Evolutionary conservation across 2,329 filamentous ascomycete species (phyloP), one percentile per base, ranked within the genome.

Genomic region (Fonsecaea nubica): DNA sequence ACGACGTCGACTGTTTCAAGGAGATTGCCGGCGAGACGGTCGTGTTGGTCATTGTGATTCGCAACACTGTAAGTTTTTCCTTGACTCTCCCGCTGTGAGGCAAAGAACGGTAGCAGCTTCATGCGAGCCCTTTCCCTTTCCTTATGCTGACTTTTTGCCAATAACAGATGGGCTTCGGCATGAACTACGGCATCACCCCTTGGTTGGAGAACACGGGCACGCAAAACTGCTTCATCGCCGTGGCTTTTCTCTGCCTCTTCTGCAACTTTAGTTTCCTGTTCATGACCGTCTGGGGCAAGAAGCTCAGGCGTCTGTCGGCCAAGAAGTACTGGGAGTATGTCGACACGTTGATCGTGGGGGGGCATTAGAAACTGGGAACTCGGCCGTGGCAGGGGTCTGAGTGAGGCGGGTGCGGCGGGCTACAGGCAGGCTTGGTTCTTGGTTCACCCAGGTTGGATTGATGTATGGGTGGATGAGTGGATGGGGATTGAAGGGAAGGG

Each of bases 1-100:
- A 85, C 67, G 77, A 79, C 64, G 82, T 85, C 40, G 83, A 85
- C 68, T 79, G 76, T 35, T 85, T 84, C 68, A 79, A 80, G 48
- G 83, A 81, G 5, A 73, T 85, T 4, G 78, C 78, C 50, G 83
- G 83, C 0, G 82, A 85, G 71, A 80, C 82, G 0, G 80, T 84
- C 63, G 79, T 83, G 3, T 80, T 82, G 3, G 81, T 84, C 12
- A 85, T 85, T 38, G 70, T 85, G 1, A 74, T 82, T 10, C 75
- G 83, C 13, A 85, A 85, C 67, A 84, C 81, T 5, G 45, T 50
- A 50, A 50, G 45, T 30, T 5, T 13, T 12, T 32, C 6, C n/a
- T n/a, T n/a, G n/a, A n/a, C 42, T 21, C 2, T 21, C 7, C 18
- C 42, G 7, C n/a, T 8, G n/a, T 21, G 2, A 10, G 21, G 21